Conservation (phyloP, 805 yeast species). For the Ogataea parapolymorpha region DNA sequence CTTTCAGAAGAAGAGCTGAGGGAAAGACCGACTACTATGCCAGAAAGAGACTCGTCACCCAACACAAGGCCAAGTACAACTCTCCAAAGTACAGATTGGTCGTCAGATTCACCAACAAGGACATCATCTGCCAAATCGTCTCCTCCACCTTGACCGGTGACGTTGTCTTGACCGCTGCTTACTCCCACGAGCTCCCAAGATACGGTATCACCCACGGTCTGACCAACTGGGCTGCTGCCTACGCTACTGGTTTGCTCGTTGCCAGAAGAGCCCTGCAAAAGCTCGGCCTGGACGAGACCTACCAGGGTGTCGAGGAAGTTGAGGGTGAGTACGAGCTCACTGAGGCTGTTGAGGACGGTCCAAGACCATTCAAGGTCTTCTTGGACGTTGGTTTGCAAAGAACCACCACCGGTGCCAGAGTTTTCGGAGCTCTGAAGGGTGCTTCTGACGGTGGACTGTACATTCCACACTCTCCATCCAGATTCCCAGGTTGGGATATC, state of each 20-base stretch:
- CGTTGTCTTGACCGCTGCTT: slow-evolving; percentile 93
- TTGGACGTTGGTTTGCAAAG: slow-evolving; percentile 99
- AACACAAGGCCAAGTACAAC: slow-evolving; percentile 99
- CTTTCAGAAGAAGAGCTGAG: slow-evolving; percentile 99
- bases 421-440: slow-evolving; percentile 99
- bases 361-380: slow-evolving; percentile 99
- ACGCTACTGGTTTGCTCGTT: slow-evolving; percentile 96
- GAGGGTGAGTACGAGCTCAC: slow-evolving; percentile 98
- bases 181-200: slow-evolving; percentile 97
- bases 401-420: slow-evolving; percentile 99
- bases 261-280: slow-evolving; percentile 99
- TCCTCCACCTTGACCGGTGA: slow-evolving; percentile 98
- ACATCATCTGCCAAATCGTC: slow-evolving; percentile 95
- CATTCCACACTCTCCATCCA: slow-evolving; percentile 98
- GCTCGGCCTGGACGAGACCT: slow-evolving; percentile 97
- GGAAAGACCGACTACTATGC: slow-evolving; percentile 99
- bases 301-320: slow-evolving; percentile 98
- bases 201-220: slow-evolving; percentile 98
- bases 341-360: slow-evolving; percentile 99
- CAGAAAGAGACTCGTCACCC: slow-evolving; percentile 98
- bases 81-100: slow-evolving; percentile 99
- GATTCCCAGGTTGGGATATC: slow-evolving; percentile 99
- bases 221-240: slow-evolving; percentile 99
- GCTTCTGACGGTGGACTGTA: slow-evolving; percentile 99
- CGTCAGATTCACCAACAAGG: slow-evolving; percentile 99